phyloP scores from a whole-genome alignment of 148 eudicot species.

The Agrostemma githago region DNA sequence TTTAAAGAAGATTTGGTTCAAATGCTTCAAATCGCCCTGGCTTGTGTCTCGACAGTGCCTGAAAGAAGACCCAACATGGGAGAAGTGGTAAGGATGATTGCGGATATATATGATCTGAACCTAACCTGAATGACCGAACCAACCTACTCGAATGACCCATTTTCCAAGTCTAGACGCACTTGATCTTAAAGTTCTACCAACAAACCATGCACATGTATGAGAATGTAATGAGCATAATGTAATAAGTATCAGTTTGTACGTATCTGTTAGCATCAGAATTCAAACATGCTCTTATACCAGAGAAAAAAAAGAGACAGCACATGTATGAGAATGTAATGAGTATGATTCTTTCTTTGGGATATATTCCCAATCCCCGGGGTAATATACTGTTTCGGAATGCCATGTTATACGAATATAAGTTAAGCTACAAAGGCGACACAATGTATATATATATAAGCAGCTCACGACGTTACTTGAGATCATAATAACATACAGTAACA shows the following conservation, averaged over 20 bases:
- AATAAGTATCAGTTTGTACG: too few species aligned
- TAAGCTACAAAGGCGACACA: background rate
- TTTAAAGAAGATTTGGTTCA: slow-evolving; percentile 87
- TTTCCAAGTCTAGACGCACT: background rate
- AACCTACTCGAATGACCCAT: background rate
- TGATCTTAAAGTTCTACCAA: slow-evolving; percentile 46
- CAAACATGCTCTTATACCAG: background rate
- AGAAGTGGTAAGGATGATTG: slow-evolving; percentile 71
- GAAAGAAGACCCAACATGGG: slow-evolving; percentile 73
- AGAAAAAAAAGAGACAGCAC: background rate
- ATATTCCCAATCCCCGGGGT: background rate
- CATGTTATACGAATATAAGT: background rate
- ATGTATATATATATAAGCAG: background rate
- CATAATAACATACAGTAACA: background rate
- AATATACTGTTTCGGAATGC: background rate
- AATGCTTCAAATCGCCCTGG: slow-evolving; percentile 91
- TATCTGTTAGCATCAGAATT: background rate
- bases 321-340: background rate
- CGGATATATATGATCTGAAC: slow-evolving; percentile 33
- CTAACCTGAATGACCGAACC: background rate
- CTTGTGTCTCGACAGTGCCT: slow-evolving; percentile 71
- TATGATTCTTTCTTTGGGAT: background rate
- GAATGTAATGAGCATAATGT: too few species aligned
- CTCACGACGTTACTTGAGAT: background rate
- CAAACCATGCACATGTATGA: too few species aligned